phyloP scores from a whole-genome alignment of 768 basidiomycete genomes.

The Tephrocybe rancida region DNA sequence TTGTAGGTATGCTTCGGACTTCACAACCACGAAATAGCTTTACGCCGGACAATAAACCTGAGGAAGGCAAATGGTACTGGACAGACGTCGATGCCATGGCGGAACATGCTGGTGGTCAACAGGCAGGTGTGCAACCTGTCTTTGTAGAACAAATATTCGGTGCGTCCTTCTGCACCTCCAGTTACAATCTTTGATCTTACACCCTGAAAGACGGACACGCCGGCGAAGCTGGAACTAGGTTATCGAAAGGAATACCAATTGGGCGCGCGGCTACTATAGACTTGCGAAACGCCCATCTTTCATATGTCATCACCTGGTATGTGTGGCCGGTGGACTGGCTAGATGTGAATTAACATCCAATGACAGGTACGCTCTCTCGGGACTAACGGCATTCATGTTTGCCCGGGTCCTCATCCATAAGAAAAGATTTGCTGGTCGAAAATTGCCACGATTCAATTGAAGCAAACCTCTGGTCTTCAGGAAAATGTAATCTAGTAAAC shows the following conservation, averaged over 20 bases:
- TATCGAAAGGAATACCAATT: conserved; percentile 78
- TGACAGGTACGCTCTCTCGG: conserved; percentile 86
- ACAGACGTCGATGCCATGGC: conserved; percentile 83
- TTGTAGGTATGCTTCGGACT: conserved; percentile 87
- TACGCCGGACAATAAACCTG: conserved; percentile 86
- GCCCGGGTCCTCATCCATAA: conserved; percentile 63
- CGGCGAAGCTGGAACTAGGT: conserved; percentile 62
- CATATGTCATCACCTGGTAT: conserved; percentile 95
- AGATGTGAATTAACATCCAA: neutral
- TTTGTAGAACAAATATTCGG: conserved; percentile 92
- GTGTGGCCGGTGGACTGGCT: neutral
- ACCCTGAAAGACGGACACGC: conserved; percentile 73
- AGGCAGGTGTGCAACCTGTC: conserved; percentile 80
- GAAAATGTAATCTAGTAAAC: neutral
- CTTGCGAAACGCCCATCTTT: conserved; percentile 90
- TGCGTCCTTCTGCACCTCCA: conserved; percentile 34
- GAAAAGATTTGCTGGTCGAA: conserved; percentile 46
- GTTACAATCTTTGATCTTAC: neutral
- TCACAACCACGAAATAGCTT: conserved; percentile 76
- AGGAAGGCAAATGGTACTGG: conserved; percentile 90
- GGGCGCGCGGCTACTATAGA: conserved; percentile 85
- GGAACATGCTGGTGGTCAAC: conserved; percentile 71
- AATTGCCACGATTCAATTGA: conserved; percentile 57
- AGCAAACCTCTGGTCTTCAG: neutral
- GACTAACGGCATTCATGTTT: conserved; percentile 85